Percentiles rank a stretch among this genome's conserved stretches.
Conservation (phyloP, 2,329 filamentous ascomycete genomes). For the Talaromyces sp. region DNA sequence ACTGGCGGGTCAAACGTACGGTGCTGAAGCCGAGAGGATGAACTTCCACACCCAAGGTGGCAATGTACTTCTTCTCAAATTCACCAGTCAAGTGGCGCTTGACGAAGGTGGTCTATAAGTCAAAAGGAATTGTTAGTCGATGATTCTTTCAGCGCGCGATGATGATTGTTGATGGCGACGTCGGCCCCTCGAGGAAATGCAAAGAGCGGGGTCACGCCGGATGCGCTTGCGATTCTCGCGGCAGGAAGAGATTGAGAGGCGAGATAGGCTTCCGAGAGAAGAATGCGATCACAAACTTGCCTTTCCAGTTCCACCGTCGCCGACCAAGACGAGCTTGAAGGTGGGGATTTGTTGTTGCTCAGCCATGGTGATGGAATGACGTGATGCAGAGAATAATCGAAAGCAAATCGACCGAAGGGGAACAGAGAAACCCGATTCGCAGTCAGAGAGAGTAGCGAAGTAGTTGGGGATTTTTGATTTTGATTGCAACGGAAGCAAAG, state of each 20-base stretch:
- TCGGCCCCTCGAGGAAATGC: too few species aligned
- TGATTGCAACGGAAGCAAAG: slow-evolving; percentile 6
- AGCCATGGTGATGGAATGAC: slow-evolving; percentile 54
- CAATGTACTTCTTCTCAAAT: slow-evolving; percentile 99
- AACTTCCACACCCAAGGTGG: slow-evolving; percentile 97
- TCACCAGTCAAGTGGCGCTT: slow-evolving; percentile 99
- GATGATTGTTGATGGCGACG: background rate
- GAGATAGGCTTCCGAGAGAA: slow-evolving; percentile 6
- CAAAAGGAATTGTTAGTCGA: background rate
- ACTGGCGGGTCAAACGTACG: slow-evolving; percentile 56
- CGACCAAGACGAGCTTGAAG: slow-evolving; percentile 99
- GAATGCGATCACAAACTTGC: slow-evolving; percentile 48
- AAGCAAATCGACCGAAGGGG: slow-evolving; percentile 11
- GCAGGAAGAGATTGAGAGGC: background rate
- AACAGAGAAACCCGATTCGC: slow-evolving; percentile 7
- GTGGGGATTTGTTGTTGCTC: slow-evolving; percentile 56
- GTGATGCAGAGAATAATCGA: slow-evolving; percentile 12
- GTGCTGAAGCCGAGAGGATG: slow-evolving; percentile 97
- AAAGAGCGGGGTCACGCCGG: slow-evolving; percentile 9
- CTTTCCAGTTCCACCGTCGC: slow-evolving; percentile 99
- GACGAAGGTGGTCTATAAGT: slow-evolving; percentile 89
- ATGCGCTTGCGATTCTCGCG: slow-evolving; percentile 3
- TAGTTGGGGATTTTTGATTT: background rate
- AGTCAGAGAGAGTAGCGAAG: background rate
- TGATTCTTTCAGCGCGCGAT: background rate